phyloP scores from a whole-genome alignment of 306 rosid species.

The Rosa persica region DNA sequence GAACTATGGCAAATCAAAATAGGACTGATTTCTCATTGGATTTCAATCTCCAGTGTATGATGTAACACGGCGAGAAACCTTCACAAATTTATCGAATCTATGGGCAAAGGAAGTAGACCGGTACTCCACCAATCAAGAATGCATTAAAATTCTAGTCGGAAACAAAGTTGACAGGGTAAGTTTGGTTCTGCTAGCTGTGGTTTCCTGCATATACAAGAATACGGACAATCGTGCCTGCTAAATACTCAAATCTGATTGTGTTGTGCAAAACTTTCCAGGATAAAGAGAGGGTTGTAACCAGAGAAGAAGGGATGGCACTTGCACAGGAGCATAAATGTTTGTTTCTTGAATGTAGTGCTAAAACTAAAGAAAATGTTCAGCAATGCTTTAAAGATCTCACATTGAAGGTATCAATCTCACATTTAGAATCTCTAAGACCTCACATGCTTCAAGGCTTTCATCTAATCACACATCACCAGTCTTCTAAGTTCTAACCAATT shows the following conservation, averaged over 20 bases:
- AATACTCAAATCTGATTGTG: neutral
- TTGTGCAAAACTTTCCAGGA: slow-evolving; percentile 43
- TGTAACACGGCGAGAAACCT: slow-evolving; percentile 81
- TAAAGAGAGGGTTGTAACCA: slow-evolving; percentile 65
- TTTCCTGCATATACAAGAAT: slow-evolving; percentile 1
- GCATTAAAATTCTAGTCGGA: slow-evolving; percentile 82
- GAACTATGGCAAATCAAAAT: neutral
- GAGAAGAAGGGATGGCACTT: slow-evolving; percentile 84
- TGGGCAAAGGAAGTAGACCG: slow-evolving; percentile 91
- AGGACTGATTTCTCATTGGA: slow-evolving; percentile 16
- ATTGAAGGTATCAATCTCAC: slow-evolving; percentile 46
- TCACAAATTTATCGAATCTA: slow-evolving; percentile 59
- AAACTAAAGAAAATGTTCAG: slow-evolving; percentile 78
- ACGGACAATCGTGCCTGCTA: neutral
- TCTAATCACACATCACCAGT: neutral
- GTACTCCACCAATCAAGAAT: slow-evolving; percentile 59
- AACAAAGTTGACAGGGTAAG: slow-evolving; percentile 89
- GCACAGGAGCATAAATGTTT: slow-evolving; percentile 65
- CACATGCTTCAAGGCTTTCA: slow-evolving; percentile 11
- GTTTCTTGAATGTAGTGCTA: slow-evolving; percentile 85
- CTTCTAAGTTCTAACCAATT: slow-evolving; percentile 1
- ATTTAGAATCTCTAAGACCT: neutral
- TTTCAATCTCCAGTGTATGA: slow-evolving; percentile 64
- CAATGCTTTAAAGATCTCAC: slow-evolving; percentile 70
- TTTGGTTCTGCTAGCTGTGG: slow-evolving; percentile 1